Percentiles rank a stretch among this genome's conserved stretches.
These are phyloP conservation scores for Teunomyces aglyptinius DNA, from an alignment of 805 yeast species.

Conservation along the genomic window DNA sequence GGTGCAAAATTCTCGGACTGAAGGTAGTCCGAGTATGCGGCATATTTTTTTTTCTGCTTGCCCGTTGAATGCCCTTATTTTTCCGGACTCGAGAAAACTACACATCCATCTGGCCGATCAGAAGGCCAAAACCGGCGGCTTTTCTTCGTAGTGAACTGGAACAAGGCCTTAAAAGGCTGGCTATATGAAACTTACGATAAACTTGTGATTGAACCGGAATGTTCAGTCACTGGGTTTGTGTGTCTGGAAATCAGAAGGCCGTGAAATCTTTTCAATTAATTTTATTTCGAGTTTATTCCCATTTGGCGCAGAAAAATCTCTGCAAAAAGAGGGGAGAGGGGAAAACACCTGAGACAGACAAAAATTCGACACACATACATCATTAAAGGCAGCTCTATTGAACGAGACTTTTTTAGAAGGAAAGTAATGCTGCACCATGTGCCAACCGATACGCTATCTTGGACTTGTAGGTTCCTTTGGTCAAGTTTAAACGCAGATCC, in stretches of 20 bases:
- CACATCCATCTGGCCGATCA: neutral
- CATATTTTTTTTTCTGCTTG: neutral
- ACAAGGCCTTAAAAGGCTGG: neutral
- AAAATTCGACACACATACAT: too few species aligned
- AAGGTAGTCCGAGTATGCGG: slow-evolving; percentile 4
- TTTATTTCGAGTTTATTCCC: neutral
- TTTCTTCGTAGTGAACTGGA: neutral
- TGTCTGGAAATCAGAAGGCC: neutral
- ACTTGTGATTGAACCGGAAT: neutral
- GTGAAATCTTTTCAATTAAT: neutral
- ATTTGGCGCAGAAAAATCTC: neutral
- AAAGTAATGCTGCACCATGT: neutral
- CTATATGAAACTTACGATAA: neutral
- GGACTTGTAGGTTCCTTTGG: neutral
- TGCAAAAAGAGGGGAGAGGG: slow-evolving; percentile 1
- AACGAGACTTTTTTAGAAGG: too few species aligned
- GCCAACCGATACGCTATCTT: neutral
- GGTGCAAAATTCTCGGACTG: slow-evolving; percentile 3
- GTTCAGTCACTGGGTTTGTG: neutral
- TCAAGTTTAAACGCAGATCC: neutral
- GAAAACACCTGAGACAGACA: neutral
- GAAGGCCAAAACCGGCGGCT: neutral
- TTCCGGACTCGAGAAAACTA: neutral
- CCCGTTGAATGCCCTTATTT: slow-evolving; percentile 1
- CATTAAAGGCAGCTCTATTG: too few species aligned